Base-by-base conservation (phyloP, 2,329 filamentous ascomycete species). In the Ophiostoma australiae region DNA sequence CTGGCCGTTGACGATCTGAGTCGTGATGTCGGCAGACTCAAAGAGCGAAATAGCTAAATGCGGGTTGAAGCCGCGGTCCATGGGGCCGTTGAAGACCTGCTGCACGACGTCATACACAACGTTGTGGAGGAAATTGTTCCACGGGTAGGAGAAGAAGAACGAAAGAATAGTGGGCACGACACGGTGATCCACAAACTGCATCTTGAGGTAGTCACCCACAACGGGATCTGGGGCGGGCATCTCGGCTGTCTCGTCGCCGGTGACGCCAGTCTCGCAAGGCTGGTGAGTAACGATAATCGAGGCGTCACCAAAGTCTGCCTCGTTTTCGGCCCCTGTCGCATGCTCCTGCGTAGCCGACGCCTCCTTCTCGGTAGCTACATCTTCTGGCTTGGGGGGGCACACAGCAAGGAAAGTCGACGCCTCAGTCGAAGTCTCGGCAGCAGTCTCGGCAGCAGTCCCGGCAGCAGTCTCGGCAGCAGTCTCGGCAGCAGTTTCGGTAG, bases 101-200 rank as follows among this genome's bases (percentile, higher is more conserved):
- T 99, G 95, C 63, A 99, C 92, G 77, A 99, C 94, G 79, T 99
- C 95, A 78, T 99, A 99, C 67, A 99, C 95, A 63, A 99, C 95
- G 77, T 99, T 99, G 81, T 99, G 95, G 65, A 99, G 86, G 78
- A 99, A 99, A 80, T 99, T 99, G 81, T 99, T 99, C 95, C 95
- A 99, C 0, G 95, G 94, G 77, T 98, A 99, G 72, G 91, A 89
- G 83, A 99, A 99, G 82, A 99, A 99, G 83, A 98, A 98, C 71
- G 93, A 92, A 93, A 99, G 81, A 76, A 99, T 98, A 1, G 93
- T 97, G 37, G 95, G 95, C 70, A 99, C 94, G 74, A 99, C 95
- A 74, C 89, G 88, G 80, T 98, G 89, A 79, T 97, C 91, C 33
- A 98, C 94, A 81, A 99, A 98, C 81, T 94, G 93, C 80, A 95